Evolutionary conservation across 805 yeast species (phyloP).

Genomic region (Cyberlindnera mrakii): DNA sequence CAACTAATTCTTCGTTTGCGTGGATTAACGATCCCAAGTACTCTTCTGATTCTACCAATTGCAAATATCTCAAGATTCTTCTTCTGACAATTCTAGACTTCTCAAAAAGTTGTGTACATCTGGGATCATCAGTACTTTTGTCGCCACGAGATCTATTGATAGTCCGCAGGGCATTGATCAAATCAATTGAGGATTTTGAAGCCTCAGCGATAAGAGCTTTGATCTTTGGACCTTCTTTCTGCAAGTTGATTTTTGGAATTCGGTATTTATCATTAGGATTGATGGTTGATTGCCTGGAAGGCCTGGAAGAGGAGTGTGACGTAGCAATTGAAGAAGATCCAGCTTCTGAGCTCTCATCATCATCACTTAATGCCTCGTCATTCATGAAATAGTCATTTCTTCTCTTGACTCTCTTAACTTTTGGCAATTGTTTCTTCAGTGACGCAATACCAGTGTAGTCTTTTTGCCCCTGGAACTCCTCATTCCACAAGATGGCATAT

Average conservation of each 20-base stretch:
- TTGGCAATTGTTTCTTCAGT: slow-evolving; percentile 41
- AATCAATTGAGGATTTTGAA: slow-evolving; percentile 63
- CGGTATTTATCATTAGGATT: slow-evolving; percentile 42
- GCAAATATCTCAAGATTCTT: slow-evolving; percentile 74
- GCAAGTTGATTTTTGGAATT: slow-evolving; percentile 64
- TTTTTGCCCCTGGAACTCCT: slow-evolving; percentile 43
- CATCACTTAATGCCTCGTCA: slow-evolving; percentile 38
- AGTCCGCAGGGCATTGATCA: slow-evolving; percentile 51
- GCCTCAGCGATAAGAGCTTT: slow-evolving; percentile 66
- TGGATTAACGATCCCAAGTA: slow-evolving; percentile 80
- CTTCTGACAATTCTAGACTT: slow-evolving; percentile 72
- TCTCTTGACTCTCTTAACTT: slow-evolving; percentile 16
- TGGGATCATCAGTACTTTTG: slow-evolving; percentile 57
- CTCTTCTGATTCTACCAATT: slow-evolving; percentile 78
- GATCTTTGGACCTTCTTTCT: slow-evolving; percentile 69
- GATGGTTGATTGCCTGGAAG: neutral
- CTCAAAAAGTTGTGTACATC: slow-evolving; percentile 62
- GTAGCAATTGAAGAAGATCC: neutral
- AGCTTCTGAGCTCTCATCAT: slow-evolving; percentile 22
- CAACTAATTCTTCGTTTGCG: slow-evolving; percentile 87
- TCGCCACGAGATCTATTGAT: slow-evolving; percentile 36
- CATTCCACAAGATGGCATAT: slow-evolving; percentile 63
- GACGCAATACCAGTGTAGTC: slow-evolving; percentile 44
- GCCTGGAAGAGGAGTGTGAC: slow-evolving; percentile 11
- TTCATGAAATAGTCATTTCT: slow-evolving; percentile 37